Evolutionary conservation across 768 basidiomycete genomes (phyloP).

Genomic region (Suillus tomentosus): DNA sequence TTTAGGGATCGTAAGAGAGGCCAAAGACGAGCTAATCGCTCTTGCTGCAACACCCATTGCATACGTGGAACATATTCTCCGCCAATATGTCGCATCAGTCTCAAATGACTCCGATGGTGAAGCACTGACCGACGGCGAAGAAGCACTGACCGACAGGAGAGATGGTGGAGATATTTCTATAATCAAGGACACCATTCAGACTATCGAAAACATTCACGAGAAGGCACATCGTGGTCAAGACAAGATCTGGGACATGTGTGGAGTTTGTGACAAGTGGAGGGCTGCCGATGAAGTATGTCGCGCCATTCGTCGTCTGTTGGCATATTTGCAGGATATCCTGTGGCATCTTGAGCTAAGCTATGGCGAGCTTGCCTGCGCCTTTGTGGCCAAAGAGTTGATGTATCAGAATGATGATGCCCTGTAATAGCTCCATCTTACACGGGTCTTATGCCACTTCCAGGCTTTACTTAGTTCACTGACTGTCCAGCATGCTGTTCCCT

Average conservation of each 20-base stretch:
- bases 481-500: no score
- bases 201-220: not conserved
- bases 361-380: no score
- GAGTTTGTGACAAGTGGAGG: not conserved
- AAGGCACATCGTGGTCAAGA: not conserved
- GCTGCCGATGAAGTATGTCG: not conserved
- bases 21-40: not conserved
- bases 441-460: no score
- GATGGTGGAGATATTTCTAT: not conserved
- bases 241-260: not conserved
- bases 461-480: no score
- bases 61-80: not conserved
- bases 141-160: no score
- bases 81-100: not conserved
- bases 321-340: no score
- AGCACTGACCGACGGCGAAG: not conserved
- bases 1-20: not conserved
- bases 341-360: no score
- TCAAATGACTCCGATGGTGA: not conserved
- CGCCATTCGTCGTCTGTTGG: no score
- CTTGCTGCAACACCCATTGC: not conserved
- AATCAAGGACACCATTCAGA: not conserved
- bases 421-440: no score
- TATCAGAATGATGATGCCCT: no score
- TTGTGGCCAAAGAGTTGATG: no score